These are phyloP conservation scores for Magnusiomyces magnusii DNA, from an alignment of 1,139 yeast species.

Conservation along the genomic window DNA sequence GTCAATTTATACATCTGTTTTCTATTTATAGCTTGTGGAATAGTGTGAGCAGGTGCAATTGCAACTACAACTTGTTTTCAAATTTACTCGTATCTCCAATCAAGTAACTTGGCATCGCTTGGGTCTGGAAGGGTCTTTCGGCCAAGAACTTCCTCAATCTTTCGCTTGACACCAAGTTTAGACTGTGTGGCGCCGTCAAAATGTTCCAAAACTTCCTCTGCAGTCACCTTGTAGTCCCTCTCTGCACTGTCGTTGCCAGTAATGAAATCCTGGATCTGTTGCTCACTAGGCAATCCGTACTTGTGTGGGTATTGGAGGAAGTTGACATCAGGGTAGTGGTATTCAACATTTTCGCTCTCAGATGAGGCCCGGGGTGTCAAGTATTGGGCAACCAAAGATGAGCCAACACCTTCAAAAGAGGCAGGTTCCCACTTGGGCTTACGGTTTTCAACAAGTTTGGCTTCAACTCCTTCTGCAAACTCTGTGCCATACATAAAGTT, in stretches of 20 bases:
- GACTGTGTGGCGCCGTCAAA: slow-evolving; percentile 43
- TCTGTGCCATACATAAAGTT: slow-evolving; percentile 60
- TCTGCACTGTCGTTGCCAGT: slow-evolving; percentile 57
- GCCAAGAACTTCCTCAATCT: slow-evolving; percentile 1
- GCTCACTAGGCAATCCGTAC: slow-evolving; percentile 73
- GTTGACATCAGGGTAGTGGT: slow-evolving; percentile 42
- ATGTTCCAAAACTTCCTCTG: slow-evolving; percentile 53
- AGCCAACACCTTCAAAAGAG: slow-evolving; percentile 30
- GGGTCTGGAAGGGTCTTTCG: slow-evolving; percentile 7
- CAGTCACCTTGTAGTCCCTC: slow-evolving; percentile 60
- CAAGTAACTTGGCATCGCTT: slow-evolving; percentile 1
- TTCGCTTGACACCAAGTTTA: slow-evolving; percentile 4
- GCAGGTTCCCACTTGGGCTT: slow-evolving; percentile 47
- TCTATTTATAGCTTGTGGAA: no score
- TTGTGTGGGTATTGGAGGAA: slow-evolving; percentile 62
- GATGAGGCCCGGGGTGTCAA: slow-evolving; percentile 23
- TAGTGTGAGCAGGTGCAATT: no score
- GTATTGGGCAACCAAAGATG: slow-evolving; percentile 3
- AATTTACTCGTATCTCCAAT: slow-evolving; percentile 3
- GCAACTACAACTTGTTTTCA: no score
- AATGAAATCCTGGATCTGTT: slow-evolving; percentile 49
- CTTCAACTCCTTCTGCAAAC: slow-evolving; percentile 69
- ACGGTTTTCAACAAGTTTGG: slow-evolving; percentile 61
- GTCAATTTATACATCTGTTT: no score
- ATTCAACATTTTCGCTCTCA: slow-evolving; percentile 31